These are phyloP conservation scores for Ceratobasidium sp. DNA, from an alignment of 1,284 basidiomycete genomes.

Conservation along the genomic window DNA sequence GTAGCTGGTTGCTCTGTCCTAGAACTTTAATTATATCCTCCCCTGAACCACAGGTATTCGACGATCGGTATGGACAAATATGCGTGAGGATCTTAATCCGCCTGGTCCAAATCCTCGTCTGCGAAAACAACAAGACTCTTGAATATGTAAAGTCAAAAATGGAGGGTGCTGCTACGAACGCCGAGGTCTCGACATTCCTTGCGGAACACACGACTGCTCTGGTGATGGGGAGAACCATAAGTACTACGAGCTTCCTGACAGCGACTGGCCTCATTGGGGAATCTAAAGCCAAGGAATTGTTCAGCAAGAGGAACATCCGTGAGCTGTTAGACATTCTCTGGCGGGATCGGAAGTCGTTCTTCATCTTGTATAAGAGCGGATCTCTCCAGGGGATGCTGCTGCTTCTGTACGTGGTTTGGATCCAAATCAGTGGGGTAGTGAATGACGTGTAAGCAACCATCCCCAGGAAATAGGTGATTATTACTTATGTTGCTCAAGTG, in stretches of 20 bases:
- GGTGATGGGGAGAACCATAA: not conserved
- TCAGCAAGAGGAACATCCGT: not conserved
- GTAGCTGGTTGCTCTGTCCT: too few relatives aligned
- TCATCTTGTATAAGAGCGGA: not conserved
- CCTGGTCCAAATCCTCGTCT: not conserved
- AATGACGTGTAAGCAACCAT: not conserved
- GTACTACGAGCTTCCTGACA: too few relatives aligned
- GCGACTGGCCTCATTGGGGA: not conserved
- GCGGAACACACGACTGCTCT: not conserved
- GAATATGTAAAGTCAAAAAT: not conserved
- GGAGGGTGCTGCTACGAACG: not conserved
- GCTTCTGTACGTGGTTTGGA: slow-evolving; percentile 1
- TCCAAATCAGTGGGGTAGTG: not conserved
- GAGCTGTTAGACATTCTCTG: not conserved
- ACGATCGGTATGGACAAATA: not conserved
- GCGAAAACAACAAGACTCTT: not conserved
- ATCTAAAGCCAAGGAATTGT: not conserved
- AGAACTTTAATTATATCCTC: not conserved
- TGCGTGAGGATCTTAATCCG: slow-evolving; percentile 12
- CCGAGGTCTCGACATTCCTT: not conserved
- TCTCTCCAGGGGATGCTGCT: not conserved
- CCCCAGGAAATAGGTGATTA: not conserved
- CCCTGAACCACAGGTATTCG: not conserved
- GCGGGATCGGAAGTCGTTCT: not conserved
- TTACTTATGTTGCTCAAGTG: not conserved